Percentiles rank a stretch among this genome's conserved stretches.
phyloP scores from a whole-genome alignment of 2,329 filamentous ascomycete genomes.

The Penicillium sp. region DNA sequence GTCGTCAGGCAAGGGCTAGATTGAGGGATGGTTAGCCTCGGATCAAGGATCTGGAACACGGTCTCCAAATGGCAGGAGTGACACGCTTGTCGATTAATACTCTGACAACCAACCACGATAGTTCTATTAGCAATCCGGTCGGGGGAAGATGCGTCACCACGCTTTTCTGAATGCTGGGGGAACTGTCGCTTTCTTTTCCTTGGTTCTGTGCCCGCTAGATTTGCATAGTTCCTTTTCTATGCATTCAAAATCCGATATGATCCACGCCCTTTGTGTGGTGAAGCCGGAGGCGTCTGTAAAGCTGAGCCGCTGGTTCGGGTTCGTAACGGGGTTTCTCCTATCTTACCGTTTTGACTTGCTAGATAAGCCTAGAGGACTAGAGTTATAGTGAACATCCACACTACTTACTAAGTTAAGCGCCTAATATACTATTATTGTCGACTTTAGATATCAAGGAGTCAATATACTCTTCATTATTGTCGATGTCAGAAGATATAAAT shows the following conservation, averaged over 20 bases:
- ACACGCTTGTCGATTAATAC: background rate
- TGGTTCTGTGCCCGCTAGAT: background rate
- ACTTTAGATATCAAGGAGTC: constrained; percentile 7
- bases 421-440: constrained; percentile 5
- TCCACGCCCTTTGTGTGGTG: background rate
- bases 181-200: background rate
- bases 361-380: background rate
- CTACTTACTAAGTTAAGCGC: background rate
- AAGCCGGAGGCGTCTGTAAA: background rate
- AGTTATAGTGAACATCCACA: background rate
- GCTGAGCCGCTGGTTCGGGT: background rate
- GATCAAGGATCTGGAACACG: background rate
- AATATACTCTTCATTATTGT: constrained; percentile 6
- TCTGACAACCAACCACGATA: background rate
- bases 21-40: background rate
- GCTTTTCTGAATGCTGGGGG: background rate
- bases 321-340: background rate
- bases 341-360: background rate
- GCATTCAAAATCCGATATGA: background rate
- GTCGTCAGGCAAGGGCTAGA: constrained; percentile 1
- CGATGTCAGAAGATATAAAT: constrained; percentile 3
- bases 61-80: background rate
- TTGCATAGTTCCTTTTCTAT: background rate
- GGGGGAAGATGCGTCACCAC: background rate
- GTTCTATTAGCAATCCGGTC: background rate